Percentiles rank a stretch among this genome's conserved stretches.
phyloP scores from a whole-genome alignment of 1,284 basidiomycete genomes.

The Caloboletus inedulis region DNA sequence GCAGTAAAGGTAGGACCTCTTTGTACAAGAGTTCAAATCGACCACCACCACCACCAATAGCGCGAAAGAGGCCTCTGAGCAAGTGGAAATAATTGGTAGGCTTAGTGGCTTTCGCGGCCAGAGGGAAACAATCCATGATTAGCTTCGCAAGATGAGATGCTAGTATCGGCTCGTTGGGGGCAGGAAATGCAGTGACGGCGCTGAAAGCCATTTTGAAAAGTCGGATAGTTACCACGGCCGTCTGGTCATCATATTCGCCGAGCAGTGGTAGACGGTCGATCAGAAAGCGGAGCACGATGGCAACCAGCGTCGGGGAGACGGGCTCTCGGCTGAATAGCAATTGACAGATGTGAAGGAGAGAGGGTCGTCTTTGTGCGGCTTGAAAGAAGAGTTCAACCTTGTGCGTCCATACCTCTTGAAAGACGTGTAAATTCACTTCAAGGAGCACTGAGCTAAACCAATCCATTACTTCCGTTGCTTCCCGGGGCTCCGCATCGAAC shows the following conservation, averaged over 20 bases:
- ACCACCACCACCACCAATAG: constrained; percentile 93
- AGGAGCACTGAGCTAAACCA: constrained; percentile 77
- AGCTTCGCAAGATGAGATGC: constrained; percentile 91
- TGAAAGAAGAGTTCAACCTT: constrained; percentile 89
- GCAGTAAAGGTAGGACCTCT: constrained; percentile 93
- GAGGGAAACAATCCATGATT: constrained; percentile 96
- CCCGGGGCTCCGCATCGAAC: constrained; percentile 80
- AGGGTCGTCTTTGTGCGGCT: constrained; percentile 71
- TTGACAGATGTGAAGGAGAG: constrained; percentile 86
- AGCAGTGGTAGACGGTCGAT: constrained; percentile 81
- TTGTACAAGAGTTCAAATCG: constrained; percentile 95
- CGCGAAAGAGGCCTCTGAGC: constrained; percentile 92
- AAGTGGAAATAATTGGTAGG: constrained; percentile 94
- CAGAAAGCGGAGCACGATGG: constrained; percentile 88
- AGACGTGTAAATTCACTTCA: constrained; percentile 86
- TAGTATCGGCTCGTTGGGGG: constrained; percentile 86
- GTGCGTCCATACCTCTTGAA: constrained; percentile 92
- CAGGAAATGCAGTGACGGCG: constrained; percentile 80
- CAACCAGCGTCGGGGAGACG: constrained; percentile 88
- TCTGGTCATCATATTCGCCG: constrained; percentile 83
- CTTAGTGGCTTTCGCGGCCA: constrained; percentile 89
- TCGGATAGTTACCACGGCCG: constrained; percentile 79
- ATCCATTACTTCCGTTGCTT: constrained; percentile 87
- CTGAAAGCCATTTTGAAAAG: constrained; percentile 97
- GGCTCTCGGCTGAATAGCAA: constrained; percentile 81